These are phyloP conservation scores for Sapria himalayana DNA, from an alignment of 345 rosid genomes.

Conservation along the genomic window DNA sequence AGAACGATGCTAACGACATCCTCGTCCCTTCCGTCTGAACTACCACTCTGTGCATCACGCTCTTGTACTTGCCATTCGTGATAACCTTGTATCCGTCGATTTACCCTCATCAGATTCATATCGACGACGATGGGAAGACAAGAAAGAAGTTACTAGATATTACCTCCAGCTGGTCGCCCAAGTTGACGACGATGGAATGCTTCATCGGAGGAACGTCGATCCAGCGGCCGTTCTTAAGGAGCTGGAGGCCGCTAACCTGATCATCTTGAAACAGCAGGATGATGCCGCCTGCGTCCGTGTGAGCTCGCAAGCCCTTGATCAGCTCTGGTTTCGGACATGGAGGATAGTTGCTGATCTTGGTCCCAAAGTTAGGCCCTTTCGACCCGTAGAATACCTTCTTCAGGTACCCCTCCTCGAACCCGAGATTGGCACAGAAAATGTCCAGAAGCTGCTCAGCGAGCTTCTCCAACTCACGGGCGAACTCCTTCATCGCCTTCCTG, in stretches of 20 bases:
- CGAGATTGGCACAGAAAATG: constrained; percentile 68
- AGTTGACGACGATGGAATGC: constrained; percentile 81
- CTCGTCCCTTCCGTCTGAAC: constrained; percentile 54
- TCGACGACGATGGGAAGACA: constrained; percentile 5
- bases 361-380: constrained; percentile 60
- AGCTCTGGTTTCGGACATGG: constrained; percentile 87
- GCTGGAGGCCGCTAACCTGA: constrained; percentile 82
- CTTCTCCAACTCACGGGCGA: constrained; percentile 46
- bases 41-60: constrained; percentile 67
- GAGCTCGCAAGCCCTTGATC: constrained; percentile 81
- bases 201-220: constrained; percentile 84
- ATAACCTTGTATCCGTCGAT: no score
- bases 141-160: background rate
- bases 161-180: constrained; percentile 93
- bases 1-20: constrained; percentile 89
- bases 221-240: constrained; percentile 76
- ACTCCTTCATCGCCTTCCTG: constrained; percentile 63
- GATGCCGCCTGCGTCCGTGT: constrained; percentile 98
- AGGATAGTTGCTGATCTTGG: constrained; percentile 90
- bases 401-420: constrained; percentile 58
- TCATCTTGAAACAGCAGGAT: constrained; percentile 78
- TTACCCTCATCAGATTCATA: no score
- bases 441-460: constrained; percentile 66
- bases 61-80: constrained; percentile 83
- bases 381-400: constrained; percentile 48